Conservation (phyloP, 139 green algal species). For the Coelastrella sp. region DNA sequence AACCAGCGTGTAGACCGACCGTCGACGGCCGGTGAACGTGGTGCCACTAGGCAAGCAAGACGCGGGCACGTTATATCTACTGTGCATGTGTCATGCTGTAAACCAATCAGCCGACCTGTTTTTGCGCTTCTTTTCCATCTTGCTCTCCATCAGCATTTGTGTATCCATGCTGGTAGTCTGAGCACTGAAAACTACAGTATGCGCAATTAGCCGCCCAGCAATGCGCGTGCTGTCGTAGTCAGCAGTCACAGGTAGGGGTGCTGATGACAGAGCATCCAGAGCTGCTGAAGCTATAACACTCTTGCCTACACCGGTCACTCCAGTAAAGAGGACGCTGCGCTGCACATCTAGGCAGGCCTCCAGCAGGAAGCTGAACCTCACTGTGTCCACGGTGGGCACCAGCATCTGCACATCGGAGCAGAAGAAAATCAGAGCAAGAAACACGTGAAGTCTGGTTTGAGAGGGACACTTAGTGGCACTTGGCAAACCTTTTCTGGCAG, state of each 20-base stretch:
- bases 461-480: too few species aligned
- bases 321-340: slow-evolving; percentile 81
- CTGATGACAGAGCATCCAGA: slow-evolving; percentile 60
- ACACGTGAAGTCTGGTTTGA: too few species aligned
- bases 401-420: slow-evolving; percentile 49
- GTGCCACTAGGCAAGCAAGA: too few species aligned
- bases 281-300: slow-evolving; percentile 72
- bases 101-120: slow-evolving; percentile 59
- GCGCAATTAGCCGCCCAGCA: slow-evolving; percentile 61
- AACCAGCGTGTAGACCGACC: too few species aligned
- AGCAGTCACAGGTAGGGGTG: background rate
- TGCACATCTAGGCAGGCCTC: slow-evolving; percentile 75
- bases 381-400: slow-evolving; percentile 86
- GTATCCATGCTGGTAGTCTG: slow-evolving; percentile 81
- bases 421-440: too few species aligned
- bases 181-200: slow-evolving; percentile 87
- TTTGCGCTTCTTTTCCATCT: slow-evolving; percentile 90
- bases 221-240: background rate
- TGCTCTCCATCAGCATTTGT: slow-evolving; percentile 86
- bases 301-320: slow-evolving; percentile 87
- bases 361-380: slow-evolving; percentile 76
- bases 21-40: too few species aligned
- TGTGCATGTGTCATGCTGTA: too few species aligned
- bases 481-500: too few species aligned
- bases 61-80: too few species aligned